Percentiles rank a stretch among this genome's conserved stretches.
Evolutionary conservation across 306 rosid species (phyloP).

Genomic region (Cucurbita ficifolia): DNA sequence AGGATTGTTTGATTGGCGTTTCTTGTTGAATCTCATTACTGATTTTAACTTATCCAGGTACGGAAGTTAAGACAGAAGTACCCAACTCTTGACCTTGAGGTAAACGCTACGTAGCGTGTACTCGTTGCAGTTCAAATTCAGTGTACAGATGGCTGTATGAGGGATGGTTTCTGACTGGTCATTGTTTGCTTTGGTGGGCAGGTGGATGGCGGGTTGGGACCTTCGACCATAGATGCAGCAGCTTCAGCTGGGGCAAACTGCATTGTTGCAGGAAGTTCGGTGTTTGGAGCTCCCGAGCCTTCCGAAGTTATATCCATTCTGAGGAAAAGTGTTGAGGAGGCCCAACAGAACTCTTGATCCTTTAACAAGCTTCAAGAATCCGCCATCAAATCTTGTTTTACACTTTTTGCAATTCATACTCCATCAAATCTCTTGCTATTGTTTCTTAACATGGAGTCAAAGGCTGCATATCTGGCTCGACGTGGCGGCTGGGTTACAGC

Average conservation of each 20-base stretch:
- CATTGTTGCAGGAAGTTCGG: conserved; percentile 95
- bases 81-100: conserved; percentile 90
- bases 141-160: not conserved
- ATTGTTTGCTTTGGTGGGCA: conserved; percentile 19
- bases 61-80: conserved; percentile 70
- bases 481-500: conserved; percentile 59
- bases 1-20: not conserved
- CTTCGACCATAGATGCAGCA: conserved; percentile 69
- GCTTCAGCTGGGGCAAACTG: conserved; percentile 88
- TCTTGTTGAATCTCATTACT: not conserved
- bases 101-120: not conserved
- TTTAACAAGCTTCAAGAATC: conserved; percentile 1
- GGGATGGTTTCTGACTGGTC: not conserved
- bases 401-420: not conserved
- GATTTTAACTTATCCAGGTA: conserved; percentile 35
- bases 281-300: conserved; percentile 85
- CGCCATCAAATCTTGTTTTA: not conserved
- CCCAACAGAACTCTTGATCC: conserved; percentile 32
- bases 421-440: conserved; percentile 69
- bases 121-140: not conserved
- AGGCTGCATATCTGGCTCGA: conserved; percentile 68
- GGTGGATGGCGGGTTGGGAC: conserved; percentile 98
- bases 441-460: conserved; percentile 85
- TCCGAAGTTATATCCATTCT: conserved; percentile 56
- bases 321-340: conserved; percentile 48